Base-by-base conservation (phyloP, 306 rosid genomes). In the Sicyos baderoa region DNA sequence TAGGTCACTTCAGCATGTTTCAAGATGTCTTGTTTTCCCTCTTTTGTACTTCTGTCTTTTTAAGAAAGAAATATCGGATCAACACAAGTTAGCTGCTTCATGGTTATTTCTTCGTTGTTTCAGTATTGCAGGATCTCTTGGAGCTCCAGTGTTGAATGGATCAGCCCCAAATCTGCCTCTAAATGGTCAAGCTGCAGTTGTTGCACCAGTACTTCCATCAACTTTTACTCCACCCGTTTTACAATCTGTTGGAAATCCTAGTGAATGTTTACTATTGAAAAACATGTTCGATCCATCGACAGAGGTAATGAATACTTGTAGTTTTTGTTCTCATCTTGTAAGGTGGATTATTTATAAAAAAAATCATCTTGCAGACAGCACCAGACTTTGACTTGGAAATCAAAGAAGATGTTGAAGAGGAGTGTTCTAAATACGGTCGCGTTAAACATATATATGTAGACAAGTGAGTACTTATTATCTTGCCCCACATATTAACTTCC, bases 241-340 rank as follows among this genome's bases (percentile, higher is more conserved):
- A 16, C 89, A 90, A 66, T 87, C 96, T 19, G 77, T 90, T 35
- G 97, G 99, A 78, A 79, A 2, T 66, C 99, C 99, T 18, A 94
- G 90, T 61, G 94, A 90, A 83, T 94, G 97, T 83, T 78, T 93
- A 56, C 84, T 90, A 54, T 72, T 93, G 80, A 93, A 90, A 81
- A 90, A 93, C 79, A 88, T 93, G 99, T 93, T 93, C 76, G 99
- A 93, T 84, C 99, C 97, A 56, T 79, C 76, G 64, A 84, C 95
- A 0, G 99, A 93, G 97, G 99, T 93, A 50, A 84, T 74, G 55
- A 18, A 47, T 67, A 70, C 52, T 79, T 61, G 58, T 63, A 61
- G 18, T 69, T 23, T 78, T 32, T 59, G 48, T 45, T 76, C 21
- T 45, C 75, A 48, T 79, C 40, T 19, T 51, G 23, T 9, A 0